phyloP scores from a whole-genome alignment of 768 basidiomycete species.

The Tulasnella calospora region DNA sequence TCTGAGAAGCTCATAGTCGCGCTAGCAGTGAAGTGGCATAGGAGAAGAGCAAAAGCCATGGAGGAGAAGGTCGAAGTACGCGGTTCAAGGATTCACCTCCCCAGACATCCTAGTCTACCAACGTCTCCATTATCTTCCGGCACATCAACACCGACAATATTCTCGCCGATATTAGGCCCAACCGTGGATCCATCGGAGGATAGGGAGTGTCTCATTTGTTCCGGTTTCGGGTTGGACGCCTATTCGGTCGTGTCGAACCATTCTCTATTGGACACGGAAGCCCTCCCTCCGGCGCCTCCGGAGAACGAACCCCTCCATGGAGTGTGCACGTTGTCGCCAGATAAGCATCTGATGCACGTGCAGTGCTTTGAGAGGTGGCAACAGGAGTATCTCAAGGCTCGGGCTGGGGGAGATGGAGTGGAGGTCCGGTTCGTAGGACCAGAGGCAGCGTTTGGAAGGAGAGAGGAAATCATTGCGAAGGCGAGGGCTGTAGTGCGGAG shows the following conservation, averaged over 20 bases:
- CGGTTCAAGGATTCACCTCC: neutral
- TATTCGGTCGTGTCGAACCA: neutral
- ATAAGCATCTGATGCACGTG: neutral
- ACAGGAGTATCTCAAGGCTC: neutral
- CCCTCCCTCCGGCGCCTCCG: neutral
- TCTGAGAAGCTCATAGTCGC: neutral
- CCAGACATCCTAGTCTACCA: neutral
- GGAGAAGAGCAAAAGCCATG: neutral
- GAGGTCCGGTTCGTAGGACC: neutral
- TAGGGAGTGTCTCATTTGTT: conserved; percentile 32
- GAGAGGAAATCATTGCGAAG: neutral
- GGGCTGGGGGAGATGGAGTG: neutral
- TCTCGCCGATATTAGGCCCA: neutral
- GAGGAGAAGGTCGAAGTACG: neutral
- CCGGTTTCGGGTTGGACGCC: conserved; percentile 29
- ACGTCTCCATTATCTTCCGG: neutral
- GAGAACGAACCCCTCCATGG: neutral
- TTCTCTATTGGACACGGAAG: neutral
- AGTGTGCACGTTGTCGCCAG: neutral
- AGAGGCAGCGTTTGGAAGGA: neutral
- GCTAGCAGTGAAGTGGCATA: neutral
- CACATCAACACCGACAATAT: neutral
- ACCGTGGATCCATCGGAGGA: conserved; percentile 25
- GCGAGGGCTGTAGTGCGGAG: neutral
- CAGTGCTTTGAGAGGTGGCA: neutral